These are phyloP conservation scores for Cutaneotrichosporon curvatum DNA, from an alignment of 1,284 basidiomycete species.

Conservation along the genomic window DNA sequence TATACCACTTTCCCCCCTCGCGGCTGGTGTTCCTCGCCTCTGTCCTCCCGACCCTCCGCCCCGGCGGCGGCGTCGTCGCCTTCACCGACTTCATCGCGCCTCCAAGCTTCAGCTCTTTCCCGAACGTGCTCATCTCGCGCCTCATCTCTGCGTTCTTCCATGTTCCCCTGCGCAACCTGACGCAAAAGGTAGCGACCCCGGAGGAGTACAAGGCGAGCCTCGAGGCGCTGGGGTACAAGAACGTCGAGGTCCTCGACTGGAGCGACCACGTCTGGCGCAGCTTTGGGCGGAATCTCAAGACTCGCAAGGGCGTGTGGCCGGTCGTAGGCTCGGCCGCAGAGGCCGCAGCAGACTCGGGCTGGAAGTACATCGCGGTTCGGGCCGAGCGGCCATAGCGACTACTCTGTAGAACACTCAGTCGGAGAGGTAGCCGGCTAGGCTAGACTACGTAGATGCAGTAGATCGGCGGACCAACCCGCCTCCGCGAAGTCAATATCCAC, in stretches of 20 bases:
- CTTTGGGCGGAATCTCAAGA: constrained; percentile 52
- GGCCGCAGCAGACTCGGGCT: constrained; percentile 47
- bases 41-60: constrained; percentile 47
- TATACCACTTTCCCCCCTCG: constrained; percentile 61
- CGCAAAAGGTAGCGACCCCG: constrained; percentile 38
- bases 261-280: constrained; percentile 57
- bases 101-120: constrained; percentile 7
- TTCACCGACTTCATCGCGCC: constrained; percentile 57
- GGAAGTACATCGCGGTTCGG: constrained; percentile 55
- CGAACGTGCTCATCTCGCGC: constrained; percentile 17
- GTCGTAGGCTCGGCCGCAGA: constrained; percentile 49
- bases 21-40: constrained; percentile 51
- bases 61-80: constrained; percentile 53
- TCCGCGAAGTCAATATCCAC: too few species aligned
- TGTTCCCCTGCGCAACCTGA: constrained; percentile 55
- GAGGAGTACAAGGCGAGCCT: constrained; percentile 52
- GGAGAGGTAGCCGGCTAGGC: too few species aligned
- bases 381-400: constrained; percentile 30
- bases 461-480: too few species aligned
- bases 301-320: constrained; percentile 48
- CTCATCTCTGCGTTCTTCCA: constrained; percentile 32
- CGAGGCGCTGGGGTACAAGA: constrained; percentile 52
- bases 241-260: constrained; percentile 57
- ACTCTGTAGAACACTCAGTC: background rate
- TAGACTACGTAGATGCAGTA: too few species aligned